A percentile compares a stretch with the other conserved stretches of the same genome.
These are phyloP conservation scores for Apiospora kogelbergensis DNA, from an alignment of 2,329 filamentous ascomycete species.

Conservation along the genomic window DNA sequence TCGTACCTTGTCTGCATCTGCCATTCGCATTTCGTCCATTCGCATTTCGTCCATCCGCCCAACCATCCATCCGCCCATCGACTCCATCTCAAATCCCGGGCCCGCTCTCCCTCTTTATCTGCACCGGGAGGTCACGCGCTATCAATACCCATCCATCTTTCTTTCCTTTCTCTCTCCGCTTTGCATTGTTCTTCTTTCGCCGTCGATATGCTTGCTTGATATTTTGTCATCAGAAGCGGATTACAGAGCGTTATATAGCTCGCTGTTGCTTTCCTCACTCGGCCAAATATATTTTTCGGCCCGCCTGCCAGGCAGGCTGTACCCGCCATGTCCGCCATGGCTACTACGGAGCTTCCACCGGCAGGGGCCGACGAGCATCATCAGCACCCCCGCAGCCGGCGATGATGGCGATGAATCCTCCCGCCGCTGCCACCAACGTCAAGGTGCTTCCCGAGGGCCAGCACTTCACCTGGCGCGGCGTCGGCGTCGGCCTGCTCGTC, in stretches of 20 bases:
- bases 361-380: neutral
- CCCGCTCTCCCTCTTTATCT: slow-evolving; percentile 5
- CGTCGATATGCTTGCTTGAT: neutral
- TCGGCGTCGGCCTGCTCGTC: slow-evolving; percentile 77
- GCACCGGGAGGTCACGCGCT: neutral
- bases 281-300: neutral
- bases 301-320: neutral
- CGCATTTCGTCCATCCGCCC: too few relatives aligned
- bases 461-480: slow-evolving; percentile 82
- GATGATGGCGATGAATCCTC: neutral
- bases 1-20: neutral
- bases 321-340: neutral
- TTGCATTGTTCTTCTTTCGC: neutral
- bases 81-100: neutral
- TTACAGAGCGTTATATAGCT: neutral
- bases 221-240: neutral
- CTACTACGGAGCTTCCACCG: neutral
- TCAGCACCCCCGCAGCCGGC: neutral
- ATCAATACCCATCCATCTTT: neutral
- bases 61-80: neutral
- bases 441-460: slow-evolving; percentile 42
- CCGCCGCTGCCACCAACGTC: neutral
- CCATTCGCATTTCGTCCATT: neutral
- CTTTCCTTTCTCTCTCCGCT: neutral
- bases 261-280: neutral